Evolutionary conservation across 192 early-diverging fungal species (phyloP), one percentile per base, ranked within the genome.

Genomic region (Podila epigama): DNA sequence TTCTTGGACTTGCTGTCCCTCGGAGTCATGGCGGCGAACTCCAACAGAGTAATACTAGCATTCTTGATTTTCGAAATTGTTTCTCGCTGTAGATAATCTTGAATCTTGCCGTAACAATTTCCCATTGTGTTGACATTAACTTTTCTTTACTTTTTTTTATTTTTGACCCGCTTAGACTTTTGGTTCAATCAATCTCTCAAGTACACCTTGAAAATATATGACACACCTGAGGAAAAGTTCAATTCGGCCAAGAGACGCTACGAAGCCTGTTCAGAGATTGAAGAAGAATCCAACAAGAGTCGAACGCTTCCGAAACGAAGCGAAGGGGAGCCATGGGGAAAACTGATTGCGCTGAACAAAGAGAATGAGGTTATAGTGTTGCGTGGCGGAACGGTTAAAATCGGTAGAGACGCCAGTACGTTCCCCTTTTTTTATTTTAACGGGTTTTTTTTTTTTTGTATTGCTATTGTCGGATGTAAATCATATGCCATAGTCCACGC

Each of bases 1-100:
- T 51, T 11, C 35, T 71, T 22, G 69, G 69, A 2, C 8, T 71
- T 5, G 16, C 64, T 22, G 56, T 63, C 3, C 69, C 59, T 48
- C 15, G 4, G 8, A 20, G 16, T 8, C 44, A 22, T 7, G 44
- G 25, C 8, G 60, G 42, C 7, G 61, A 71, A 5, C 34, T 37
- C 22, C 27, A 10, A 28, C 54, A 52, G 16, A 12, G 16, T 41
- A 41, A 16, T 35, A 18, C 44, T 22, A 25, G 60, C 34, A 51
- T 32, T 27, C 12, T 12, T 27, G 25, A 18, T 40, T 48, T 11
- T 41, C 36, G 41, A 3, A 29, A 29, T 27, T 28, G n/a, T n/a
- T 58, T 40, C 10, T 42, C 27, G 25, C 20, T 13, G 1, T 42
- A 25, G 3, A 10, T 12, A 15, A 6, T 6, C 36, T 44, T 13